A percentile compares a stretch with the other conserved stretches of the same genome.
These are phyloP conservation scores for Tulasnella sp. DNA, from an alignment of 768 basidiomycete species.

Conservation along the genomic window DNA sequence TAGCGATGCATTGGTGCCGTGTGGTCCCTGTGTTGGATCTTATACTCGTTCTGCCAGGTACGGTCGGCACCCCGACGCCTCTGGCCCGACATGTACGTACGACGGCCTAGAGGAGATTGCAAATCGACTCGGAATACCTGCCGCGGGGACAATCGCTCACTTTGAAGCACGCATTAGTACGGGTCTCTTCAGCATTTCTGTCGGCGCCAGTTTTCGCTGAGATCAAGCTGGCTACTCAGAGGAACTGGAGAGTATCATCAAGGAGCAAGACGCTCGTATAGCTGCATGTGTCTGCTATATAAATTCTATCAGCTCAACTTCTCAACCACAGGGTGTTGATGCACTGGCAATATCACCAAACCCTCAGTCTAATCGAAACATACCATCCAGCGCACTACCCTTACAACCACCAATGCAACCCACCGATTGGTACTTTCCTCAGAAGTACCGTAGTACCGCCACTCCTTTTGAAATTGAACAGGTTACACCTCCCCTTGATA, in stretches of 20 bases:
- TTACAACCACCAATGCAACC: not conserved
- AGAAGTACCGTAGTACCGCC: too few species aligned
- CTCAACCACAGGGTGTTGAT: too few species aligned
- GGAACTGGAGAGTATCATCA: not conserved
- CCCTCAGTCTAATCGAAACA: too few species aligned
- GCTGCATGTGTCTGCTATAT: not conserved
- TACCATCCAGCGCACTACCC: too few species aligned
- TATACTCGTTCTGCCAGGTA: not conserved
- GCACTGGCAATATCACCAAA: too few species aligned
- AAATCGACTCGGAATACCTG: not conserved
- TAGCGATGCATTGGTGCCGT: constrained; percentile 1
- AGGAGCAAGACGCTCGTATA: not conserved
- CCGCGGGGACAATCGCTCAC: not conserved
- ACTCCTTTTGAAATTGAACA: too few species aligned
- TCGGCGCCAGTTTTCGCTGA: too few species aligned
- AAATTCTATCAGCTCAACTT: too few species aligned
- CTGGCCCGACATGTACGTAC: constrained; percentile 2
- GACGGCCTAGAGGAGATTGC: constrained; percentile 4
- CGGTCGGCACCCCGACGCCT: not conserved
- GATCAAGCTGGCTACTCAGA: too few species aligned
- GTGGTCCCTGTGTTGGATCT: constrained; percentile 1
- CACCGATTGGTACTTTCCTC: too few species aligned
- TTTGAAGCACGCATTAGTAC: not conserved
- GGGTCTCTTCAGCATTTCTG: not conserved
- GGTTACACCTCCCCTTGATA: too few species aligned